Base-by-base conservation (phyloP, 768 basidiomycete genomes). In the Harrya chromipes region DNA sequence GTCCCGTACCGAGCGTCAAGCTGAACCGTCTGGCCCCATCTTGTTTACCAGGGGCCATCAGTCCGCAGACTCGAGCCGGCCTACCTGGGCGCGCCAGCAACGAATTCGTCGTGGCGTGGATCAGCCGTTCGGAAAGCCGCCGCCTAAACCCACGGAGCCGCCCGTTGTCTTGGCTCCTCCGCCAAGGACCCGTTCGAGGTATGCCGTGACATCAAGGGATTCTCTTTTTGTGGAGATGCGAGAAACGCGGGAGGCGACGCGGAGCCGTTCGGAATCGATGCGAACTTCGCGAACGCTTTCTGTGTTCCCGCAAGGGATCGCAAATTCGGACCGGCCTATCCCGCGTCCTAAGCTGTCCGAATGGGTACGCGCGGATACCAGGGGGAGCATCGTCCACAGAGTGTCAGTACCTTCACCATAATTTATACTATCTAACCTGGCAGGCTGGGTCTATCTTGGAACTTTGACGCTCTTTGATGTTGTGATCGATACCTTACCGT, bases 251-350 rank as follows among this genome's bases (percentile, higher is more conserved):
- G 69, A 72, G 16, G 61, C 60, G 7, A 66, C 64, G 46, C 60
- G 53, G 29, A 53, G 51, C 34, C 48, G 35, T 37, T 59, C 39
- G 31, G 51, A 19, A 45, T 57, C 49, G 59, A 49, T 47, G 3
- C 46, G 47, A 49, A 54, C 49, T 13, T 55, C 57, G 14, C 49
- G 27, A 5, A 54, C 59, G 9, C 48, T 54, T 1, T 53, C 54
- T 1, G 52, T 67, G 17, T 80, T 81, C 64, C 75, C 78, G 19
- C 66, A 64, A 41, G 62, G 57, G 40, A 67, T 75, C 31, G 59
- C 63, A 6, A 67, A 85, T 56, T 70, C 77, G 38, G 78, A 86
- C 63, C 57, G 74, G 52, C 82, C 83, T 6, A 79, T 85, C 43
- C 78, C 81, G 9, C 71, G 75, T 50, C 76, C 80, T 24, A 67